Base-by-base conservation (phyloP, 148 eudicot species). In the Agrostemma githago region DNA sequence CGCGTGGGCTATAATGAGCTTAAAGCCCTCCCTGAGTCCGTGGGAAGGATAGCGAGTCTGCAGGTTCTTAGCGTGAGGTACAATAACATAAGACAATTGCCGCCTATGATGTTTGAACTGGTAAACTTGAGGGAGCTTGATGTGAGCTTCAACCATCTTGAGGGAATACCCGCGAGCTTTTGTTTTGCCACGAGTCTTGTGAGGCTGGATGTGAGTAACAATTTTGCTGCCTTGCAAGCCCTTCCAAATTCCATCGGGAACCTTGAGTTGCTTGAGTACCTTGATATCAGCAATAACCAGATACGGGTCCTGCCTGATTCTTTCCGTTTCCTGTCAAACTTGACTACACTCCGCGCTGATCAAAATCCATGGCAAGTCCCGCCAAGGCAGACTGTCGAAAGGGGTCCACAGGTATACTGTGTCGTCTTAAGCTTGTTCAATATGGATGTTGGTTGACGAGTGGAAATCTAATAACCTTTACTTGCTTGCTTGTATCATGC, bases 181-280 rank as follows among this genome's bases (percentile, higher is more conserved):
- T 89, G 99, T 79, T 88, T 90, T 59, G 99, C 94, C 26, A 88
- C 89, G 6, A 72, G 85, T 16, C 90, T 95, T 41, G 87, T 84
- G 62, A 95, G 88, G 82, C 74, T 95, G 76, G 80, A 87, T 62
- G 40, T 95, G 14, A 82, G 94, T 77, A 89, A 86, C 87, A 95
- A 95, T 77, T 95, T 95, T 83, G 97, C 96, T 64, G 94, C 87
- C 72, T 74, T 92, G 34, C 77, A 78, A 38, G 75, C 78, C 39
- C 85, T 95, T 58, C 97, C 99, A 3, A 83, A 89, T 79, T 87
- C 92, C 10, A 86, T 95, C 71, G 99, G 99, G 69, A 95, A 92
- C 76, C 97, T 95, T 62, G 96, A 90, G 75, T 82, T 73, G 82
- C 86, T 95, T 63, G 92, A 90, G 80, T 96, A 76, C 81, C 80